These are phyloP conservation scores for Gonapodya prolifera DNA, from an alignment of 192 early-diverging fungal genomes.

Conservation along the genomic window DNA sequence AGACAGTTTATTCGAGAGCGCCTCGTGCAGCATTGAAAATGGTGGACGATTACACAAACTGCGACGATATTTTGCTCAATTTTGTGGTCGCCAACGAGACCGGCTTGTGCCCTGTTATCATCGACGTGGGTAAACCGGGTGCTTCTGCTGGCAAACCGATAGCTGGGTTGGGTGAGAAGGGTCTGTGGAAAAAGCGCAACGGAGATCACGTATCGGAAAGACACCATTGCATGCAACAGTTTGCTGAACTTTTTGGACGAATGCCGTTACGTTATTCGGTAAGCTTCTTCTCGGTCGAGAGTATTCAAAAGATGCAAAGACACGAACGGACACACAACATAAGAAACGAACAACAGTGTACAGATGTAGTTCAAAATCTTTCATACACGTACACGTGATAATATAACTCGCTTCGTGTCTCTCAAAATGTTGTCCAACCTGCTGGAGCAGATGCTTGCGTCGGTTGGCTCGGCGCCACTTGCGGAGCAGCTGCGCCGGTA, in stretches of 20 bases:
- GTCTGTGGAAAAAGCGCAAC: not conserved
- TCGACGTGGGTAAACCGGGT: slow-evolving; percentile 2
- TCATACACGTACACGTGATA: not conserved
- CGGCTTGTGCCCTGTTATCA: slow-evolving; percentile 13
- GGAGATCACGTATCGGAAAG: not conserved
- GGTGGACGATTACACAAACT: slow-evolving; percentile 18
- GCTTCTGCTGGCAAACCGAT: not conserved
- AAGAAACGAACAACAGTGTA: not conserved
- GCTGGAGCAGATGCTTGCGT: not conserved
- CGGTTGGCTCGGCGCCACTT: no score
- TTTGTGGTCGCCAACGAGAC: slow-evolving; percentile 18
- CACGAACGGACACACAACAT: not conserved
- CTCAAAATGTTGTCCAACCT: not conserved
- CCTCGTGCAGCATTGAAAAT: slow-evolving; percentile 11
- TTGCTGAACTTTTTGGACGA: not conserved
- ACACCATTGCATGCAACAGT: not conserved
- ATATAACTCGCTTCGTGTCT: not conserved
- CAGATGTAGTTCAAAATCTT: not conserved
- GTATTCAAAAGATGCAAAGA: not conserved
- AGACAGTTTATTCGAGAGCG: slow-evolving; percentile 12
- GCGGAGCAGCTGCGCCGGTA: not conserved
- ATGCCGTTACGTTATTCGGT: not conserved
- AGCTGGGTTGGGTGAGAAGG: not conserved
- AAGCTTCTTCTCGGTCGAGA: not conserved
- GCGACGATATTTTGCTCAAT: slow-evolving; percentile 15